Percentiles rank a stretch among this genome's conserved stretches.
Conservation (phyloP, 176 grass and related monocot genomes). For the Avena sativa region DNA sequence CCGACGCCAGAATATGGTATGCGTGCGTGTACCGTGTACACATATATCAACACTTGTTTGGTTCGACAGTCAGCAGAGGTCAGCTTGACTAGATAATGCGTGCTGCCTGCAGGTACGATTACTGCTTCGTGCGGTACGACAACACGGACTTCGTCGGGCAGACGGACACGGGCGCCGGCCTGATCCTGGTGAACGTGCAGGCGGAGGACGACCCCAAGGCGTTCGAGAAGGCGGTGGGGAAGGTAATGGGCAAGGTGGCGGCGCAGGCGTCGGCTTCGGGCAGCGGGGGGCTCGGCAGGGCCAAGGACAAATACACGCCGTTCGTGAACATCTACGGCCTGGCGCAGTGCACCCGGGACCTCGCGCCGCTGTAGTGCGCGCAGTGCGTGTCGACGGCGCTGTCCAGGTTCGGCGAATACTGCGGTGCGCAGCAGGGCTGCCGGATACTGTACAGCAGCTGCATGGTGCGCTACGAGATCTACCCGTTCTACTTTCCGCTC, state of each 20-base stretch:
- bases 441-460: constrained; percentile 74
- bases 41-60: too few species aligned
- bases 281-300: constrained; percentile 49
- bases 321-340: constrained; percentile 65
- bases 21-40: too few species aligned
- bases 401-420: constrained; percentile 56
- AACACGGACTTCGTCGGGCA: constrained; percentile 53
- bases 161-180: constrained; percentile 44
- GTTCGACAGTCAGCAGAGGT: too few species aligned
- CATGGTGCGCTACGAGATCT: constrained; percentile 77
- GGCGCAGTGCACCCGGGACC: constrained; percentile 76
- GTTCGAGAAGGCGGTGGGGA: constrained; percentile 58
- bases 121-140: constrained; percentile 74
- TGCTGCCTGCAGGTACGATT: constrained; percentile 55
- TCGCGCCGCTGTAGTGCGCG: constrained; percentile 43
- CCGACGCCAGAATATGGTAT: constrained; percentile 71
- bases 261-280: constrained; percentile 47
- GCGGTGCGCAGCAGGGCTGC: constrained; percentile 57
- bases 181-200: constrained; percentile 56
- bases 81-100: too few species aligned
- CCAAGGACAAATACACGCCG: constrained; percentile 57
- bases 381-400: constrained; percentile 67
- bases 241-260: constrained; percentile 38
- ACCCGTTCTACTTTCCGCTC: constrained; percentile 77
- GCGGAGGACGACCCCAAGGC: constrained; percentile 46